Evolutionary conservation across 805 yeast species (phyloP).

Genomic region (Pichia sporocuriosa): DNA sequence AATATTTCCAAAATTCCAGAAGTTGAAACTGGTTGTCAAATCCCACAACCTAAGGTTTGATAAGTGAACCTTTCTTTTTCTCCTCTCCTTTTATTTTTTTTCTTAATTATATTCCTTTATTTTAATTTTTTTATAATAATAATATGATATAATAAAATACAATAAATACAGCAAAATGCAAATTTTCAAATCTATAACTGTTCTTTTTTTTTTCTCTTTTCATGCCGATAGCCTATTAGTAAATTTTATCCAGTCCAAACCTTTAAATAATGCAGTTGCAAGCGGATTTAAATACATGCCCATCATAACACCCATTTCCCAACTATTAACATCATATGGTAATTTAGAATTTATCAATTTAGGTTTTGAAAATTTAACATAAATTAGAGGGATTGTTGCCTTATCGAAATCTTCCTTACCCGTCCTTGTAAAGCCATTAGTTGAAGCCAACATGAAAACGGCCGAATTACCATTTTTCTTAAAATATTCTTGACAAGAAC

Average conservation of each 20-base stretch:
- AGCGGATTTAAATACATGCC: slow-evolving; percentile 34
- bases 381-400: slow-evolving; percentile 40
- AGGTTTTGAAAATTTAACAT: slow-evolving; percentile 34
- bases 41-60: slow-evolving; percentile 12
- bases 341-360: slow-evolving; percentile 8
- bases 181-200: too few species aligned
- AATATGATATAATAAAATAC: too few species aligned
- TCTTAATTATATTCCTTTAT: not conserved
- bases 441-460: slow-evolving; percentile 39
- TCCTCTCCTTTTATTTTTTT: not conserved
- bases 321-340: slow-evolving; percentile 31
- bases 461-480: slow-evolving; percentile 5
- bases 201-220: not conserved
- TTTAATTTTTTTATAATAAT: not conserved
- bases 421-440: slow-evolving; percentile 40
- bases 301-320: slow-evolving; percentile 33
- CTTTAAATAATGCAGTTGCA: slow-evolving; percentile 32
- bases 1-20: slow-evolving; percentile 29
- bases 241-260: slow-evolving; percentile 29
- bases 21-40: slow-evolving; percentile 26
- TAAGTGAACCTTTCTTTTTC: not conserved
- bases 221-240: slow-evolving; percentile 9
- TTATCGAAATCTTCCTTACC: slow-evolving; percentile 40
- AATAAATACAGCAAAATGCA: too few species aligned
- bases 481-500: slow-evolving; percentile 34